Evolutionary conservation across 2,329 filamentous ascomycete genomes (phyloP).

Genomic region (Rhytidhysteron rufulum): DNA sequence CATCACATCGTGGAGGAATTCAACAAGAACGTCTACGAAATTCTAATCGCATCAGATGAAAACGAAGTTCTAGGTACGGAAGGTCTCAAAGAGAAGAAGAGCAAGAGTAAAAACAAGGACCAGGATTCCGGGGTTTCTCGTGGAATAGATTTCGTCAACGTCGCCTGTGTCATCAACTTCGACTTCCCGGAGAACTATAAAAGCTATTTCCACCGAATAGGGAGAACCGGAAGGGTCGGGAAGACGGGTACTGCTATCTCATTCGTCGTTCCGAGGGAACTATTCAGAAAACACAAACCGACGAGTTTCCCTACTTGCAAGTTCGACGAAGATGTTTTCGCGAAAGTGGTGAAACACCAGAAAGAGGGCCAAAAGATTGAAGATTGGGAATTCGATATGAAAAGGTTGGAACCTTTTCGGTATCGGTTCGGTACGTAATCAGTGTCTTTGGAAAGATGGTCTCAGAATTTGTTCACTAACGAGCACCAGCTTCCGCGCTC

Average conservation of each 20-base stretch:
- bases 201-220: constrained; percentile 96
- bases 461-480: not conserved
- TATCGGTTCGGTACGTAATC: constrained; percentile 57
- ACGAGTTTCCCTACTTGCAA: constrained; percentile 72
- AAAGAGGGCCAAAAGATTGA: constrained; percentile 79
- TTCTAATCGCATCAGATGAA: constrained; percentile 94
- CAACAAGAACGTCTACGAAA: constrained; percentile 94
- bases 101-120: constrained; percentile 62
- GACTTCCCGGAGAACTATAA: constrained; percentile 84
- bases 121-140: constrained; percentile 93
- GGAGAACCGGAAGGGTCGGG: constrained; percentile 85
- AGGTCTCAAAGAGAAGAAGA: constrained; percentile 47
- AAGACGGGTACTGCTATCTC: constrained; percentile 94
- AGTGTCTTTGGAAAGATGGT: not conserved
- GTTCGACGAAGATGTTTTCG: constrained; percentile 79
- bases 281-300: constrained; percentile 84
- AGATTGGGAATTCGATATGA: constrained; percentile 92
- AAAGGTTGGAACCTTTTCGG: constrained; percentile 86
- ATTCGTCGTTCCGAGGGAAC: constrained; percentile 79
- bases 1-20: constrained; percentile 97
- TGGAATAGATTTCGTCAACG: constrained; percentile 95
- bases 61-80: constrained; percentile 75
- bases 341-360: constrained; percentile 76
- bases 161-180: constrained; percentile 61
- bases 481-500: constrained; percentile 68